A percentile compares a stretch with the other conserved stretches of the same genome.
These are phyloP conservation scores for Cyclotella sp. DNA, from an alignment of 108 stramenopile genomes.

Conservation along the genomic window DNA sequence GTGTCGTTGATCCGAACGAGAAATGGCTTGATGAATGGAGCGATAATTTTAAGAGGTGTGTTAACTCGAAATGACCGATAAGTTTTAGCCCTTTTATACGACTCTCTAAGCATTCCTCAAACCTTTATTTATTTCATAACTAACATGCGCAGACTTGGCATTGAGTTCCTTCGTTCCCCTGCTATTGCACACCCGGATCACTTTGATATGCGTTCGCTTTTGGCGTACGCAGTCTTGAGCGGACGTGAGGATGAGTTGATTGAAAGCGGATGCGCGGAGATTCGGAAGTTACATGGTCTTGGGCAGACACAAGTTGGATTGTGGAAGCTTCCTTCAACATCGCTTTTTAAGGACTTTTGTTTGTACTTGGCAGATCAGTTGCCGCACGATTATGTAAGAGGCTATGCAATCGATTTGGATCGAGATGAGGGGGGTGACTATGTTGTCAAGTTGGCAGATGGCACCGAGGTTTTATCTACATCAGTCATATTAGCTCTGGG, in stretches of 20 bases:
- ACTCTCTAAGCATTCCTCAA: neutral
- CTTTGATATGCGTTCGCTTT: slow-evolving; percentile 60
- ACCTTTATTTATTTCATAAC: neutral
- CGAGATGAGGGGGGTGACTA: neutral
- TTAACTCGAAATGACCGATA: neutral
- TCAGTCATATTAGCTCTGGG: slow-evolving; percentile 69
- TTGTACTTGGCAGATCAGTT: slow-evolving; percentile 40
- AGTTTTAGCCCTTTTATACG: neutral
- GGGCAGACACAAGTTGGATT: slow-evolving; percentile 67
- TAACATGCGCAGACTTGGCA: slow-evolving; percentile 41
- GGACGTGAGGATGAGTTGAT: slow-evolving; percentile 64
- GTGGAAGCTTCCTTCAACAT: slow-evolving; percentile 71
- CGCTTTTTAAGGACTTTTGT: slow-evolving; percentile 73
- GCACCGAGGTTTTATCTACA: slow-evolving; percentile 11
- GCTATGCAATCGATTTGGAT: slow-evolving; percentile 41
- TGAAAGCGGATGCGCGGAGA: slow-evolving; percentile 53
- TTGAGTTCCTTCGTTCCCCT: slow-evolving; percentile 69
- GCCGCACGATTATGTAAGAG: slow-evolving; percentile 49
- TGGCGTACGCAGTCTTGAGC: slow-evolving; percentile 59
- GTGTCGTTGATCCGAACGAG: slow-evolving; percentile 65
- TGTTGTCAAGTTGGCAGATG: slow-evolving; percentile 10
- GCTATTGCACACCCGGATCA: slow-evolving; percentile 72
- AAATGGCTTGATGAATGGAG: slow-evolving; percentile 62
- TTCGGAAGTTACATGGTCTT: slow-evolving; percentile 38
- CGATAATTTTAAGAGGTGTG: slow-evolving; percentile 53